Evolutionary conservation across 1,284 basidiomycete species (phyloP).

Genomic region (Marasmius fiardii): DNA sequence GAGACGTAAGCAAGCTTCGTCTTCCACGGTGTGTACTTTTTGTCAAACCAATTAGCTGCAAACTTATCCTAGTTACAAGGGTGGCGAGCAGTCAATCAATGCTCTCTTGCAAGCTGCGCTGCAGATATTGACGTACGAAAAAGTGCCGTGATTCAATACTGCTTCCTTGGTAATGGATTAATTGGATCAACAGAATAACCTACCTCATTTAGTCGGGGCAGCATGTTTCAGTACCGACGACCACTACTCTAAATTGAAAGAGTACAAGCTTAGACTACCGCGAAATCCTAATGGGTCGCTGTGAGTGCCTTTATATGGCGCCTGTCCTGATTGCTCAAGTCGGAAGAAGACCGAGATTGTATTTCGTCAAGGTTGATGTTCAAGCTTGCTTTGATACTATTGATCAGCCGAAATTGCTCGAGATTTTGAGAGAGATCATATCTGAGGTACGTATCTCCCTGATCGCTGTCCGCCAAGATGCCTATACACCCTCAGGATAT

Average conservation of each 20-base stretch:
- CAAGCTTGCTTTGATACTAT: constrained; percentile 97
- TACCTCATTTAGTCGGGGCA: constrained; percentile 65
- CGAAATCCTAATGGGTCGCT: constrained; percentile 41
- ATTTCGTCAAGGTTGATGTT: constrained; percentile 97
- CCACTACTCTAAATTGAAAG: constrained; percentile 71
- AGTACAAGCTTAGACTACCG: constrained; percentile 60
- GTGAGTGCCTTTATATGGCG: constrained; percentile 36
- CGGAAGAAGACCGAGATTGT: constrained; percentile 69
- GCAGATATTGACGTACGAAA: constrained; percentile 83
- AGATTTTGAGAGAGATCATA: constrained; percentile 72
- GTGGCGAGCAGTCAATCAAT: constrained; percentile 70
- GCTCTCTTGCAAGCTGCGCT: constrained; percentile 82
- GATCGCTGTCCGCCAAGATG: background rate
- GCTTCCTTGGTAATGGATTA: background rate
- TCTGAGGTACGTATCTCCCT: constrained; percentile 55
- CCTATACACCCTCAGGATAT: constrained; percentile 39
- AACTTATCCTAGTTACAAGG: constrained; percentile 21
- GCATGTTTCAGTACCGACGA: constrained; percentile 85
- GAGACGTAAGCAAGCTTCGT: constrained; percentile 51
- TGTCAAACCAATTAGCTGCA: background rate
- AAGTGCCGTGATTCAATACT: constrained; percentile 41
- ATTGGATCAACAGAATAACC: constrained; percentile 48
- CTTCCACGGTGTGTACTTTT: constrained; percentile 24
- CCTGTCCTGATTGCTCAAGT: background rate
- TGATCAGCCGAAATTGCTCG: constrained; percentile 81